A percentile compares a stretch with the other conserved stretches of the same genome.
Evolutionary conservation across 2,329 filamentous ascomycete genomes (phyloP).

Genomic region (Colletotrichum sp.): DNA sequence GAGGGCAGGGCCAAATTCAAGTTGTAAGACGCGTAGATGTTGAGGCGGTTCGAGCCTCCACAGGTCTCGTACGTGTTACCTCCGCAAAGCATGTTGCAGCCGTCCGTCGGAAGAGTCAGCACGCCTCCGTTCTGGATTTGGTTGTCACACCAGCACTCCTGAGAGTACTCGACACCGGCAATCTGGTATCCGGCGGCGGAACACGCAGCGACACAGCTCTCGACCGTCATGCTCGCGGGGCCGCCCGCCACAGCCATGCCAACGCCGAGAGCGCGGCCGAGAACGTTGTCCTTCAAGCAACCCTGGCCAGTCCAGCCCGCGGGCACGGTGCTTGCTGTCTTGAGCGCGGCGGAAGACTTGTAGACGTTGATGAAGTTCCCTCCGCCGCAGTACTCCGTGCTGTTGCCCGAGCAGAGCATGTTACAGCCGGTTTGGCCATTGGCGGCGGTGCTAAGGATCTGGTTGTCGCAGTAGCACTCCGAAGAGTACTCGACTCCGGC

Average conservation of each 20-base stretch:
- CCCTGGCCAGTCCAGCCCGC: no score
- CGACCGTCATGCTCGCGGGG: no score
- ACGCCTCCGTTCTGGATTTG: conserved; percentile 28
- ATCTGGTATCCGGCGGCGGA: no score
- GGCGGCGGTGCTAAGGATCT: conserved; percentile 26
- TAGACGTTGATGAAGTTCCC: no score
- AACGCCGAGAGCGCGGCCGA: no score
- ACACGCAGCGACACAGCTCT: no score
- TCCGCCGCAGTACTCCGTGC: conserved; percentile 25
- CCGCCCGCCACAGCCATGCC: no score
- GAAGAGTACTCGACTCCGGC: conserved; percentile 43
- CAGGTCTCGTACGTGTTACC: conserved; percentile 35
- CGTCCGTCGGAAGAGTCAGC: conserved; percentile 25
- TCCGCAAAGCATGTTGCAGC: conserved; percentile 34
- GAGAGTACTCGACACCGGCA: conserved; percentile 44
- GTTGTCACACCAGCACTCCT: conserved; percentile 41
- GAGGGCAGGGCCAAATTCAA: background rate
- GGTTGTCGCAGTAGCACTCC: conserved; percentile 43
- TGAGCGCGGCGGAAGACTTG: no score
- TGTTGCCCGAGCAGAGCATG: conserved; percentile 35
- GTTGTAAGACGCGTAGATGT: conserved; percentile 30
- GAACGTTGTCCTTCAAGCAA: no score
- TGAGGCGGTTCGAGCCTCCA: conserved; percentile 33
- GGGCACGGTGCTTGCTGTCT: no score
- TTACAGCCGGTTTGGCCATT: conserved; percentile 30